Conservation (phyloP, 2,329 filamentous ascomycete genomes). For the Cordyceps fumosorosea region DNA sequence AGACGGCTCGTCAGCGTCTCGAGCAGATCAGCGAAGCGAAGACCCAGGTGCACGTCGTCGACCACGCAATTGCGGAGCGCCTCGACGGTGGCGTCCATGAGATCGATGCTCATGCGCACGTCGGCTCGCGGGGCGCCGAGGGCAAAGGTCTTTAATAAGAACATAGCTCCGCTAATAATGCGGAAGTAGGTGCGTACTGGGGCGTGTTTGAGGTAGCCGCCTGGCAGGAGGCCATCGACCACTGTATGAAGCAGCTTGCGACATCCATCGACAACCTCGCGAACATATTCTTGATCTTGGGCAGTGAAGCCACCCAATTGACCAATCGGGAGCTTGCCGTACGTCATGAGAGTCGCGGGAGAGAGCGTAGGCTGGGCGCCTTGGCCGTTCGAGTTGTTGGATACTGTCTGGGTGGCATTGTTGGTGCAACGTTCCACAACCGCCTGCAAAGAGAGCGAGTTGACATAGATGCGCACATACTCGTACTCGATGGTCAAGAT, state of each 20-base stretch:
- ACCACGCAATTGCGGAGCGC: constrained; percentile 73
- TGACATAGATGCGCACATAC: constrained; percentile 90
- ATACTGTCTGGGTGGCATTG: constrained; percentile 48
- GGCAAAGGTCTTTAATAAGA: constrained; percentile 77
- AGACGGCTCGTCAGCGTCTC: constrained; percentile 70
- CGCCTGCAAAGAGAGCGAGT: constrained; percentile 87
- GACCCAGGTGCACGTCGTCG: constrained; percentile 80
- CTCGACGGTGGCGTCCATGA: constrained; percentile 69
- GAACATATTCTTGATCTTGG: constrained; percentile 66
- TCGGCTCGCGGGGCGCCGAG: constrained; percentile 73
- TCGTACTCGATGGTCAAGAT: constrained; percentile 93
- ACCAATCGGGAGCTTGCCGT: constrained; percentile 56
- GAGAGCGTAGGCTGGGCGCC: constrained; percentile 39
- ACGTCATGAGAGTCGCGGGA: constrained; percentile 58
- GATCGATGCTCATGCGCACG: constrained; percentile 64
- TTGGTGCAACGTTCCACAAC: constrained; percentile 89
- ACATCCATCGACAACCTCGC: constrained; percentile 70
- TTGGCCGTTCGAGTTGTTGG: constrained; percentile 29
- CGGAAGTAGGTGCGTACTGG: constrained; percentile 81
- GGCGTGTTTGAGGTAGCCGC: constrained; percentile 72
- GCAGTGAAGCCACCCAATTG: constrained; percentile 57
- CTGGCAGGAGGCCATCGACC: constrained; percentile 67
- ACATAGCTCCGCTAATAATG: constrained; percentile 80
- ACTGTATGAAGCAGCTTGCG: constrained; percentile 71
- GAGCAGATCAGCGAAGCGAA: constrained; percentile 75